Evolutionary conservation across 495 filamentous ascomycete species (phyloP), one percentile per base, ranked within the genome.

Genomic region (Penicillium desertorum): DNA sequence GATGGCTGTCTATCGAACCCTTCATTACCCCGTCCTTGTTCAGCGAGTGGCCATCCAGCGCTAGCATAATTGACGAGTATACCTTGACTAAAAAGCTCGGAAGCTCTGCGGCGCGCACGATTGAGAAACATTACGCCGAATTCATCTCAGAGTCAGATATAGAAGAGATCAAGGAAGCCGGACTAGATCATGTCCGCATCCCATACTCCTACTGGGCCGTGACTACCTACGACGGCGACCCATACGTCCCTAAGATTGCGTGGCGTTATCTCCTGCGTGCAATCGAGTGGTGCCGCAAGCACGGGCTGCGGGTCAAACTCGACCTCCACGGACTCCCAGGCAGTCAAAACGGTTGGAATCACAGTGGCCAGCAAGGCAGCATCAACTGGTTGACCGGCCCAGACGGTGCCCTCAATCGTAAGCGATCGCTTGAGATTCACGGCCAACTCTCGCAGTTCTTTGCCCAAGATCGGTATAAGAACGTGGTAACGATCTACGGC

Each of bases 181-280:
- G 94, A 1, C 85, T 99, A 12, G 95, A 99, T 70, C 94, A 99
- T 70, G 88, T 99, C 10, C 88, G 95, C 47, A 96, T 99, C 36
- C 91, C 87, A 2, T 98, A 88, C 69, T 88, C 88, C 2, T 99
- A 99, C 79, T 99, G 95, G 95, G 91, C 91, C 0, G 86, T 98
- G 3, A 84, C 82, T 45, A 90, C 88, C 0, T 96, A 95, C 67
- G 85, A 88, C 32, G 88, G 81, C 17, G 94, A 99, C 65, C 89
- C 92, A 1, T 99, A 95, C 66, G 82, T 99, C 22, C 82, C 88
- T 30, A 86, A 92, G 57, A 90, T 88, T 29, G 85, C 88, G 1
- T 99, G 94, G 94, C 83, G 95, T 14, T 99, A 99, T 69, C 86
- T 99, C 0, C 81, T 99, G 2, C 86, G 95, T 25, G 89, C 81